Evolutionary conservation across 371 early-diverging fungal genomes (phyloP), one percentile per base, ranked within the genome.

Genomic region (Haplosporangium sp.): DNA sequence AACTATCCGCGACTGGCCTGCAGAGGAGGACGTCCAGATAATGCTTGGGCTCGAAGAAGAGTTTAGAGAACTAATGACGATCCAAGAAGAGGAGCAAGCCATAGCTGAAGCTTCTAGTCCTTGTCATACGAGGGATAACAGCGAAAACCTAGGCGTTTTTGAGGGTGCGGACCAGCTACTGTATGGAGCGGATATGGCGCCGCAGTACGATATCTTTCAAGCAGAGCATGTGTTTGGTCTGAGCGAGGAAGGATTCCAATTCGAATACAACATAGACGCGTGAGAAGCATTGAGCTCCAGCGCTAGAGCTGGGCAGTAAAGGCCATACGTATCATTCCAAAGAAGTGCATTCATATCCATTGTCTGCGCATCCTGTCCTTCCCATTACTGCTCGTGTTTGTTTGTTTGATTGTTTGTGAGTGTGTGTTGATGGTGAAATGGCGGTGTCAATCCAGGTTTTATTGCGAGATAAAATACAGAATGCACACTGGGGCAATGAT

Each of bases 1-100:
- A 20, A 69, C 72, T 8, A 58, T 77, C 55, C 77, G 77, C n/a
- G 71, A 71, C 50, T 71, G 77, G 71, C 77, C 75, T 0, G 69
- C 69, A 1, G 75, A 75, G 59, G 75, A 75, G 45, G 75, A 75
- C 50, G 75, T 75, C 21, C 57, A 75, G 23, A 59, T 53, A 45
- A 75, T 75, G 70, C n/a, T 69, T 66, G 59, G 62, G 55, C 46
- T 75, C 13, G 75, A 75, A 29, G 69, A 75, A 36, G 75, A 75
- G 55, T 75, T 75, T 50, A 51, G 69, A 20, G 75, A 69, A 45
- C 37, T 75, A 54, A 69, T 75, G 69, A 66, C 61, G 20, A 69
- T 36, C 13, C 69, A 75, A 50, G 74, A 74, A 14, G 75, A 75
- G 38, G 73, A 66, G n/a, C 52, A 46, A 45, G 57, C 43, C 6